Evolutionary conservation across 1,139 yeast species (phyloP).

Genomic region (Protomyces inundatus): DNA sequence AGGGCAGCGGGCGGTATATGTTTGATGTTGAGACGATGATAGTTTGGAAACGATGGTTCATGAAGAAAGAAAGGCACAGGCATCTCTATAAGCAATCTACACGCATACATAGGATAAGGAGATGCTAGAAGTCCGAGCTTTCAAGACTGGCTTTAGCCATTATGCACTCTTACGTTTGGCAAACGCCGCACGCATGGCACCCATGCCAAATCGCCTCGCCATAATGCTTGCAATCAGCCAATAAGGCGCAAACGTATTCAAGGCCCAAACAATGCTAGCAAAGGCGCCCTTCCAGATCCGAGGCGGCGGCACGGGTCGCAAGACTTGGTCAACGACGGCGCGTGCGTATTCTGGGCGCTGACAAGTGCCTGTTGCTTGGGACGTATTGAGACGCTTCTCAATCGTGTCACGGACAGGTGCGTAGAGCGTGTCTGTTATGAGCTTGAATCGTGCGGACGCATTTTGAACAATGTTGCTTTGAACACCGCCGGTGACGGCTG

Average conservation of each 20-base stretch:
- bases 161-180: background rate
- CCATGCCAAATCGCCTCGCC: constrained; percentile 19
- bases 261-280: constrained; percentile 9
- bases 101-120: no score
- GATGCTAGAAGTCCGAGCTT: no score
- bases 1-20: background rate
- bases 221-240: constrained; percentile 17
- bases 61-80: no score
- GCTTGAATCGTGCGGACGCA: constrained; percentile 6
- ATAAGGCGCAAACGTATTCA: constrained; percentile 18
- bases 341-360: constrained; percentile 9
- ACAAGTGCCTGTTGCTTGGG: constrained; percentile 16
- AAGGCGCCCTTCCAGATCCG: constrained; percentile 21
- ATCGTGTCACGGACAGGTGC: constrained; percentile 2
- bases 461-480: constrained; percentile 56
- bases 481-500: constrained; percentile 66
- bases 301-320: constrained; percentile 8
- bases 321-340: constrained; percentile 3
- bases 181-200: background rate
- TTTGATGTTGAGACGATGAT: no score
- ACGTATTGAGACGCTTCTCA: constrained; percentile 12
- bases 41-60: no score
- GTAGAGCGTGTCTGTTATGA: constrained; percentile 9
- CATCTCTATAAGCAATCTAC: no score
- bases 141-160: background rate